Evolutionary conservation across 2,329 filamentous ascomycete genomes (phyloP).

Genomic region (Fusarium anguioides): DNA sequence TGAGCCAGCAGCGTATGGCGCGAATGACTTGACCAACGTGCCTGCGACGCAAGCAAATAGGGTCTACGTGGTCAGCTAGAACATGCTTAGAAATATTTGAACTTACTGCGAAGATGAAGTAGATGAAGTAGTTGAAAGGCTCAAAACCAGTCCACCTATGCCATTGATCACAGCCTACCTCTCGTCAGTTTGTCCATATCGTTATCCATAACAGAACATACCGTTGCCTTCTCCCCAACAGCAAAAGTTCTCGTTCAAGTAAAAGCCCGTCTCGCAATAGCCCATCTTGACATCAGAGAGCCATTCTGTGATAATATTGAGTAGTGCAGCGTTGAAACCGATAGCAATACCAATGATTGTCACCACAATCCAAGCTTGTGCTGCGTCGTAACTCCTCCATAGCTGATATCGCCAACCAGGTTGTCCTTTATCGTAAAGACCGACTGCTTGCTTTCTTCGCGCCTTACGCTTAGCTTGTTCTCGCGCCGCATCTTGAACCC

Average conservation of each 20-base stretch:
- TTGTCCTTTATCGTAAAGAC: conserved; percentile 76
- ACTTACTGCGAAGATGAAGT: conserved; percentile 83
- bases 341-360: conserved; percentile 93
- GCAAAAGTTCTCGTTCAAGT: conserved; percentile 96
- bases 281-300: conserved; percentile 94
- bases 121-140: conserved; percentile 85
- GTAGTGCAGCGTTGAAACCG: conserved; percentile 88
- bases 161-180: conserved; percentile 84
- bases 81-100: neutral
- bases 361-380: conserved; percentile 97
- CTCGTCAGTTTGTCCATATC: conserved; percentile 7
- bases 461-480: conserved; percentile 86
- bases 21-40: conserved; percentile 87
- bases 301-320: conserved; percentile 98
- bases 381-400: conserved; percentile 91
- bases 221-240: conserved; percentile 95
- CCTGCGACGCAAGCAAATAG: conserved; percentile 86
- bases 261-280: conserved; percentile 95
- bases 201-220: conserved; percentile 45
- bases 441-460: conserved; percentile 76
- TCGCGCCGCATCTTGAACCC: conserved; percentile 96
- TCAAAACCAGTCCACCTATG: conserved; percentile 84
- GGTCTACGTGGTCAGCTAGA: conserved; percentile 58
- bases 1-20: conserved; percentile 94
- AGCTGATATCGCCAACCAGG: conserved; percentile 83